phyloP scores from a whole-genome alignment of 768 basidiomycete genomes.

The Exsudoporus frostii region DNA sequence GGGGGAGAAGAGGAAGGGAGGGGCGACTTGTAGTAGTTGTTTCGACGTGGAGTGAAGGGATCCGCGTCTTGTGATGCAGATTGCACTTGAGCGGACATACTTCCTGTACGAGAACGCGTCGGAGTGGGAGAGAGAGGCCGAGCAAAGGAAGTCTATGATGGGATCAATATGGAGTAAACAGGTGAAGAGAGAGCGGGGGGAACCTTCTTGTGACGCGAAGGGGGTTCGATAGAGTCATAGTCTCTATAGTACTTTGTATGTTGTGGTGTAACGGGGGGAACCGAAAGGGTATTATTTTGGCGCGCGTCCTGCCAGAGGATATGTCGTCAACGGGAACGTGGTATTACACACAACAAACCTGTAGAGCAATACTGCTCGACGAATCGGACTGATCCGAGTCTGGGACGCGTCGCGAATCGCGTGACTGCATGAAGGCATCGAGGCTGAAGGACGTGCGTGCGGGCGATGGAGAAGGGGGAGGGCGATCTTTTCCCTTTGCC shows the following conservation, averaged over 20 bases:
- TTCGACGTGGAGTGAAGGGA: slow-evolving; percentile 52
- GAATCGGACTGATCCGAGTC: slow-evolving; percentile 32
- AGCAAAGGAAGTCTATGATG: slow-evolving; percentile 23
- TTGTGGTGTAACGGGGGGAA: slow-evolving; percentile 54
- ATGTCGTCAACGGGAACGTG: slow-evolving; percentile 19
- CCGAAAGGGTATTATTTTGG: slow-evolving; percentile 28
- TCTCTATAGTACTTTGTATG: slow-evolving; percentile 59
- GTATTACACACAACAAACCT: slow-evolving; percentile 38
- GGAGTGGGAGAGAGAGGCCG: slow-evolving; percentile 47
- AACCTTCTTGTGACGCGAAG: slow-evolving; percentile 33
- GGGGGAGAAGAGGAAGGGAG: slow-evolving; percentile 63
- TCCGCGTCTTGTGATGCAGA: slow-evolving; percentile 34
- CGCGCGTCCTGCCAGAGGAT: slow-evolving; percentile 20
- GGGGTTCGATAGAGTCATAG: slow-evolving; percentile 32
- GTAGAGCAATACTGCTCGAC: slow-evolving; percentile 26
- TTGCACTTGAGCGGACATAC: slow-evolving; percentile 30
- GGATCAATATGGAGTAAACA: background rate
- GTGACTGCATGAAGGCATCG: slow-evolving; percentile 51
- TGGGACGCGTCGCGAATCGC: slow-evolving; percentile 47
- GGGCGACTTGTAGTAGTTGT: slow-evolving; percentile 42
- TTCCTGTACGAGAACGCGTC: slow-evolving; percentile 32
- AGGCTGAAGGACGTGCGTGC: slow-evolving; percentile 44
- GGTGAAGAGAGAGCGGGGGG: background rate
- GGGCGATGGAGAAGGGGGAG: slow-evolving; percentile 51
- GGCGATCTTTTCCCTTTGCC: slow-evolving; percentile 47